A percentile compares a stretch with the other conserved stretches of the same genome.
Conservation (phyloP, 2,329 filamentous ascomycete species). For the Grosmannia clavigera region DNA sequence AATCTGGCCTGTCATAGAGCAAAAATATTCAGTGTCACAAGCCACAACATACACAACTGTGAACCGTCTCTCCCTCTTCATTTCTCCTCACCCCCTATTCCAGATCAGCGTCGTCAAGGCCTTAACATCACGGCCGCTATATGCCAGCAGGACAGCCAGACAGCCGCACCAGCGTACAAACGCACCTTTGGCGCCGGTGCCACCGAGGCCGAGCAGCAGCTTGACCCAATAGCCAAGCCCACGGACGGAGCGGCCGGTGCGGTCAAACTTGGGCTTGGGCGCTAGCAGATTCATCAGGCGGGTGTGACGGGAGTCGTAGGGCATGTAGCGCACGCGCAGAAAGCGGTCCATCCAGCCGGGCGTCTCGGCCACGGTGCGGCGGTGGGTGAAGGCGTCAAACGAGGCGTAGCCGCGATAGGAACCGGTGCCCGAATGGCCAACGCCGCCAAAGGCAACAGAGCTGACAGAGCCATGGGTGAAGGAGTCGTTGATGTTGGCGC, state of each 20-base stretch:
- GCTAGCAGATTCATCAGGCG: conserved; percentile 30
- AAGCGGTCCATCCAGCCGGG: conserved; percentile 56
- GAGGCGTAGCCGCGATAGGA: conserved; percentile 66
- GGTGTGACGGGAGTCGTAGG: conserved; percentile 38
- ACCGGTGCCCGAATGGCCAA: conserved; percentile 67
- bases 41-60: neutral
- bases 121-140: conserved; percentile 14
- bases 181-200: conserved; percentile 34
- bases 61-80: neutral
- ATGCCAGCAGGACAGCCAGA: conserved; percentile 25
- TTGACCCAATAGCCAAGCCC: conserved; percentile 42
- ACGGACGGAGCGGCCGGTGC: conserved; percentile 38
- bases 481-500: conserved; percentile 49
- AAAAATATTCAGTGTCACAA: neutral
- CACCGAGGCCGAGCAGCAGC: conserved; percentile 39
- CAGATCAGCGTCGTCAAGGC: conserved; percentile 7
- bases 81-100: neutral
- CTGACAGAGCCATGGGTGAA: conserved; percentile 43
- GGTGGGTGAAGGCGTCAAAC: conserved; percentile 56
- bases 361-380: conserved; percentile 43
- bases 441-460: conserved; percentile 69
- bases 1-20: neutral
- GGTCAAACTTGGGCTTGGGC: conserved; percentile 47
- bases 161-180: conserved; percentile 35
- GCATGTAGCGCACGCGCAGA: conserved; percentile 56